These are phyloP conservation scores for Aristolochia californica DNA, from an alignment of 164 flowering plant species.

Conservation along the genomic window DNA sequence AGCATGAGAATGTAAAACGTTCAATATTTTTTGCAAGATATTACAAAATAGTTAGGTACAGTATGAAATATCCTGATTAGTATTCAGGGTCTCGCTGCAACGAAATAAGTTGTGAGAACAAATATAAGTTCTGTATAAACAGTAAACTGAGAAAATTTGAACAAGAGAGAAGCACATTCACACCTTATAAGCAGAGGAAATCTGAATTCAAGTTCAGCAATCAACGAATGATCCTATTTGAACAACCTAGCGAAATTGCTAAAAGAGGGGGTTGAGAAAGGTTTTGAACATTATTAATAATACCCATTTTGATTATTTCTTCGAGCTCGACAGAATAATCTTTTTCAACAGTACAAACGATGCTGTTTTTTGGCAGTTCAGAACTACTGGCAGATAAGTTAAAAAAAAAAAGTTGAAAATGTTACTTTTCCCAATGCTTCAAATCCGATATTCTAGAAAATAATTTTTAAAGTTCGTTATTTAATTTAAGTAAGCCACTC, in stretches of 20 bases:
- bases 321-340: no score
- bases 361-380: no score
- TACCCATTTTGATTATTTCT: no score
- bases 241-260: slow-evolving; percentile 56
- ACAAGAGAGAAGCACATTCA: no score
- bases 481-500: no score
- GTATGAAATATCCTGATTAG: not conserved
- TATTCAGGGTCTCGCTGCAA: not conserved
- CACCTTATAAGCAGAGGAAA: slow-evolving; percentile 89
- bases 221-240: slow-evolving; percentile 60
- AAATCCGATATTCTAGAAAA: no score
- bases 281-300: no score
- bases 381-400: no score
- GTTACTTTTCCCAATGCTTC: slow-evolving; percentile 91
- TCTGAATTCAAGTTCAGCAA: slow-evolving; percentile 49
- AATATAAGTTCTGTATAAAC: not conserved
- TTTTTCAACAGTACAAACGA: no score
- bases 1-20: slow-evolving; percentile 62
- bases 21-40: slow-evolving; percentile 16
- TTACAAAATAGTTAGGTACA: not conserved
- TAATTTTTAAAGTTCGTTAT: no score
- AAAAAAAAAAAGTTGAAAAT: not conserved
- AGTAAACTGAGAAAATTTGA: not conserved
- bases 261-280: no score
- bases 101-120: not conserved